A percentile compares a stretch with the other conserved stretches of the same genome.
Conservation (phyloP, 495 filamentous ascomycete genomes). For the Parachaetomium inaequale region DNA sequence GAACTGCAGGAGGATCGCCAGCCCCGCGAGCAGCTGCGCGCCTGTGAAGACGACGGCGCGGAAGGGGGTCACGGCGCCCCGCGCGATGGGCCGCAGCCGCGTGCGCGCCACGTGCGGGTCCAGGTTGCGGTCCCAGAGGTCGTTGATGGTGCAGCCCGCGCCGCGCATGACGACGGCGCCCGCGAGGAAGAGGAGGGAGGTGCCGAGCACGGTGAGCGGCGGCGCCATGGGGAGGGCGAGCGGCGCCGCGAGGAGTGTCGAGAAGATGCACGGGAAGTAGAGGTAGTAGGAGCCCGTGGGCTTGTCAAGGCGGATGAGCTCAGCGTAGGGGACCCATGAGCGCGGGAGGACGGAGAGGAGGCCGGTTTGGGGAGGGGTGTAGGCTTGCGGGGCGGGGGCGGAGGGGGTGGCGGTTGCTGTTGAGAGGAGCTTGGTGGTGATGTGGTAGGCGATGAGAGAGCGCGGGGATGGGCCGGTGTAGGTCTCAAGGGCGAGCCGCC, state of each 20-base stretch:
- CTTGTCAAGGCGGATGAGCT: constrained; percentile 89
- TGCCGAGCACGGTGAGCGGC: constrained; percentile 56
- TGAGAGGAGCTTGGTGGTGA: constrained; percentile 25
- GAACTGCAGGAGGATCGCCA: constrained; percentile 82
- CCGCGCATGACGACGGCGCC: constrained; percentile 95
- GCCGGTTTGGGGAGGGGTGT: constrained; percentile 68
- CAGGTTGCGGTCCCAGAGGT: constrained; percentile 92
- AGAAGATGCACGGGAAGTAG: constrained; percentile 92
- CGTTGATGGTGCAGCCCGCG: constrained; percentile 97
- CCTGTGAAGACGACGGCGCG: constrained; percentile 79
- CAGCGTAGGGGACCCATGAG: constrained; percentile 86
- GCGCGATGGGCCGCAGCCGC: constrained; percentile 80
- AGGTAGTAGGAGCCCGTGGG: constrained; percentile 93
- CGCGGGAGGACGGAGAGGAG: constrained; percentile 71
- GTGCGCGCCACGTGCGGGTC: constrained; percentile 90
- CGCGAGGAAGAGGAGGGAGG: constrained; percentile 72
- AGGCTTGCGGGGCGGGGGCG: constrained; percentile 35
- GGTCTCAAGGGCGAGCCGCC: constrained; percentile 15
- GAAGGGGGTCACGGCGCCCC: constrained; percentile 72
- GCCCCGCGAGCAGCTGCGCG: constrained; percentile 71
- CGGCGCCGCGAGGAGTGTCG: constrained; percentile 68
- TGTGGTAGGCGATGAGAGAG: constrained; percentile 23
- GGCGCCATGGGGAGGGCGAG: constrained; percentile 56
- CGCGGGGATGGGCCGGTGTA: constrained; percentile 2
- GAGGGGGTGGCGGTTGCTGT: constrained; percentile 3